Percentiles rank a stretch among this genome's conserved stretches.
Evolutionary conservation across 1,284 basidiomycete genomes (phyloP).

Genomic region (Heterobasidion occidentale): DNA sequence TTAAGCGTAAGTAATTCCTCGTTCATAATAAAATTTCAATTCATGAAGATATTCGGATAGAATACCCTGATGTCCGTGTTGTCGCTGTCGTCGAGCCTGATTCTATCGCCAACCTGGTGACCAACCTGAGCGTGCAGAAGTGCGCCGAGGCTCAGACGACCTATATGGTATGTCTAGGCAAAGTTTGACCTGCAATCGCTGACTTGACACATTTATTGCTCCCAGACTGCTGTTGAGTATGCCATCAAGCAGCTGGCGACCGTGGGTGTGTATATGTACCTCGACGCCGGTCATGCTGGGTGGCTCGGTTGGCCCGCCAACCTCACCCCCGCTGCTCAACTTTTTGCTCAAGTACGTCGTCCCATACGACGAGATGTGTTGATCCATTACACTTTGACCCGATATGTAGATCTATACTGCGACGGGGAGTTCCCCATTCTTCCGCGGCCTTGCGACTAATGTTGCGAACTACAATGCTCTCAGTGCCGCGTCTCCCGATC

Average conservation of each 20-base stretch:
- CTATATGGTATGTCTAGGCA: constrained; percentile 31
- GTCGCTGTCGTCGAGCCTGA: constrained; percentile 61
- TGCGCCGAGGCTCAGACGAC: constrained; percentile 44
- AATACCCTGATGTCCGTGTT: constrained; percentile 51
- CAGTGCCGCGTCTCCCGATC: constrained; percentile 42
- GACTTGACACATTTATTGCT: not conserved
- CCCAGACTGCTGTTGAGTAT: constrained; percentile 41
- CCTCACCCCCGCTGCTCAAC: constrained; percentile 45
- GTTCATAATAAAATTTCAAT: not conserved
- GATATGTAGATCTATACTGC: constrained; percentile 30
- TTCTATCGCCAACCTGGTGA: constrained; percentile 53
- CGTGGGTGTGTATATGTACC: constrained; percentile 51
- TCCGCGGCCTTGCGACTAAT: constrained; percentile 58
- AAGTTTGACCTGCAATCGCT: not conserved
- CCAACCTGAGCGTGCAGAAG: constrained; percentile 51
- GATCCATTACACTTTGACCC: too few species aligned
- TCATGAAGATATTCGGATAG: constrained; percentile 17
- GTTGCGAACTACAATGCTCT: constrained; percentile 62
- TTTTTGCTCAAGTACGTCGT: constrained; percentile 30
- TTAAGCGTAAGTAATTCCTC: constrained; percentile 32
- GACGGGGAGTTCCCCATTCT: constrained; percentile 42
- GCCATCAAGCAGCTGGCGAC: constrained; percentile 47
- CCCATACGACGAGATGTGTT: not conserved
- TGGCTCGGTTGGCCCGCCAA: constrained; percentile 67
- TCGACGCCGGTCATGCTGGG: constrained; percentile 59